Conservation (phyloP, 805 yeast genomes). For the Starmerella riodocensis region DNA sequence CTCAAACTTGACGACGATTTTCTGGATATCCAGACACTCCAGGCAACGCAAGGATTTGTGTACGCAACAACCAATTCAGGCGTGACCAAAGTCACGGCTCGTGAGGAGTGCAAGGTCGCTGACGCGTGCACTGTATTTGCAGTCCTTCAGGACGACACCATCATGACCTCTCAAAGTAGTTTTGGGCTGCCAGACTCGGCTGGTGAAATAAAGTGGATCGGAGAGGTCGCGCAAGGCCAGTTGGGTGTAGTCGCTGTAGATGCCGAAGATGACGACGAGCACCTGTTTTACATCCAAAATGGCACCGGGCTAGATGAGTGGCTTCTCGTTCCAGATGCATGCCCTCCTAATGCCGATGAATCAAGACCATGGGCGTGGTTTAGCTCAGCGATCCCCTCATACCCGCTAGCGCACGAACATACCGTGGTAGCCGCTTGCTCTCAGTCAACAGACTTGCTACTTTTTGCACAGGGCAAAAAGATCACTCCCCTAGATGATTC, state of each 20-base stretch:
- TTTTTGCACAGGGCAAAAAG: conserved; percentile 2
- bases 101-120: background rate
- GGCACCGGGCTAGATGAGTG: background rate
- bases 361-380: conserved; percentile 13
- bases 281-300: background rate
- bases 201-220: background rate
- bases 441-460: conserved; percentile 14
- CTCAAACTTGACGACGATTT: background rate
- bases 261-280: conserved; percentile 2
- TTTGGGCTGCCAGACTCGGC: background rate
- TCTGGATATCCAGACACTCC: background rate
- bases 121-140: background rate
- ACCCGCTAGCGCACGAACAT: conserved; percentile 1
- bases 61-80: background rate
- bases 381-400: conserved; percentile 1
- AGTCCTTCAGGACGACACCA: background rate
- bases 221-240: background rate
- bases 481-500: conserved; percentile 8
- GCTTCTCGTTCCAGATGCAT: conserved; percentile 12
- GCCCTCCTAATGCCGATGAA: conserved; percentile 17
- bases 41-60: conserved; percentile 2
- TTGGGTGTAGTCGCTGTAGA: conserved; percentile 2
- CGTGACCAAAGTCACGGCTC: background rate
- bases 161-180: background rate
- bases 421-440: conserved; percentile 15